Percentiles rank a stretch among this genome's conserved stretches.
Evolutionary conservation across 176 grass and related monocot species (phyloP).

Genomic region (sorghum (Sorghum bicolor)): DNA sequence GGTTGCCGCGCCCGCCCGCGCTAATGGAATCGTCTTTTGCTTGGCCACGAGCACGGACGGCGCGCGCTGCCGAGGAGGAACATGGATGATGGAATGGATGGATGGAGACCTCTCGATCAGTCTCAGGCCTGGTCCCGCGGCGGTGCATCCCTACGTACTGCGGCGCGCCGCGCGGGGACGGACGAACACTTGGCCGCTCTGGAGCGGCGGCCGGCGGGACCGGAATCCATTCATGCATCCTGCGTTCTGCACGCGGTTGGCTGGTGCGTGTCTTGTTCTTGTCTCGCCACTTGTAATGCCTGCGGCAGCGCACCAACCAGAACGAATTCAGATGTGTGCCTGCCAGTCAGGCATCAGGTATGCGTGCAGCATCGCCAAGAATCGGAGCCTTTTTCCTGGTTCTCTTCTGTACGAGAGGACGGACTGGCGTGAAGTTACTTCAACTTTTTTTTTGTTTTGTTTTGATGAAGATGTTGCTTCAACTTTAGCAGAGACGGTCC

Average conservation of each 20-base stretch:
- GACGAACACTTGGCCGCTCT: slow-evolving; percentile 3
- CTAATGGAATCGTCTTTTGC: too few relatives aligned
- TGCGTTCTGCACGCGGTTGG: neutral
- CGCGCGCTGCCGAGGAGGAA: neutral
- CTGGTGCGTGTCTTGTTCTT: neutral
- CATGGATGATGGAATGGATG: neutral
- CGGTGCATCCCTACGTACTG: neutral
- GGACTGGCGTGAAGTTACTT: neutral
- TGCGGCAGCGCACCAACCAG: neutral
- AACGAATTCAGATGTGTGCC: neutral
- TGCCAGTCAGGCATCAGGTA: neutral
- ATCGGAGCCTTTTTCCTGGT: neutral
- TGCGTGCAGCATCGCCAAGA: neutral
- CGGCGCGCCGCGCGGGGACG: neutral
- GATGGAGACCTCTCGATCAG: neutral
- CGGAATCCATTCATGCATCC: neutral
- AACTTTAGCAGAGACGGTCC: neutral
- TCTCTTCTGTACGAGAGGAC: neutral
- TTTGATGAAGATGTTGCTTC: too few relatives aligned
- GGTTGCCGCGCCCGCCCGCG: too few relatives aligned
- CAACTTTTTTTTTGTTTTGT: too few relatives aligned
- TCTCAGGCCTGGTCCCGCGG: neutral
- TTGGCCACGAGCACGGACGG: neutral
- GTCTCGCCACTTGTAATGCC: neutral
- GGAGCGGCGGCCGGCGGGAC: neutral